phyloP scores from a whole-genome alignment of 768 basidiomycete species.

The Leucosporidium creatinivorum region DNA sequence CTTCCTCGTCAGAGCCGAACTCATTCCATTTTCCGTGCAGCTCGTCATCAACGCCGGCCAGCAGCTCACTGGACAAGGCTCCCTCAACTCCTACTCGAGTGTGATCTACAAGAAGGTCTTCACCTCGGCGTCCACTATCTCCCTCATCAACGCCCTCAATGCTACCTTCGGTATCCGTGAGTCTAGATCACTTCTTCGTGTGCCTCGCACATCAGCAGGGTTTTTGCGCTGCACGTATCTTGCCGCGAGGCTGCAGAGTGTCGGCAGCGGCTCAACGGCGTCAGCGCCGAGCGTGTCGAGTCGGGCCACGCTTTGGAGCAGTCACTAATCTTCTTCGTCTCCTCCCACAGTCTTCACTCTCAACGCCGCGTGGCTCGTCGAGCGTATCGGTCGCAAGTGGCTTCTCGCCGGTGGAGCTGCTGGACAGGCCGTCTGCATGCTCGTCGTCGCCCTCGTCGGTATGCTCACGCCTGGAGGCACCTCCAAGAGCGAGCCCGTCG shows the following conservation, averaged over 20 bases:
- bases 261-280: too few species aligned
- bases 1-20: too few species aligned
- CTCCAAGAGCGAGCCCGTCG: not conserved
- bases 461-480: not conserved
- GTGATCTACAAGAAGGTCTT: not conserved
- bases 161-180: not conserved
- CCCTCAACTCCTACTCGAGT: not conserved
- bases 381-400: not conserved
- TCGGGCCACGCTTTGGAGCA: too few species aligned
- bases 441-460: not conserved
- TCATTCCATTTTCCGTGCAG: not conserved
- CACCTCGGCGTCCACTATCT: not conserved
- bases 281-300: too few species aligned
- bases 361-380: too few species aligned
- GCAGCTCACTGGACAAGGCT: slow-evolving; percentile 2
- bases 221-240: too few species aligned
- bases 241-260: too few species aligned
- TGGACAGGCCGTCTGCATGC: not conserved
- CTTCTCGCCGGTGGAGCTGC: not conserved
- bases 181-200: not conserved
- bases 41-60: not conserved
- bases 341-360: too few species aligned
- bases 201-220: too few species aligned
- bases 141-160: not conserved
- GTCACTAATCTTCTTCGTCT: too few species aligned